Evolutionary conservation across 306 rosid species (phyloP).

Genomic region (Acacia confusa): DNA sequence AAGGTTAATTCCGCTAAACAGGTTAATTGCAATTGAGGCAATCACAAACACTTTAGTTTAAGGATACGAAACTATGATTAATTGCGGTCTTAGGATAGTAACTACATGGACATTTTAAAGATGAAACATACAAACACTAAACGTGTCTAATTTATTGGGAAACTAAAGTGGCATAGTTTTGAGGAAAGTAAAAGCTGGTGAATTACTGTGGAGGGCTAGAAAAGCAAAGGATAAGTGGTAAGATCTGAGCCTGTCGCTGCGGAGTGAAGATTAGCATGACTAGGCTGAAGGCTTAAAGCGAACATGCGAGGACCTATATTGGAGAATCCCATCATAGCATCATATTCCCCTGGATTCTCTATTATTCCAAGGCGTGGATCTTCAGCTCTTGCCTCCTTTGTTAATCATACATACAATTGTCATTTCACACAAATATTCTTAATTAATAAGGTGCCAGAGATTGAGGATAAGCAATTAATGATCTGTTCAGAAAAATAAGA

Average conservation of each 20-base stretch:
- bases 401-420: background rate
- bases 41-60: constrained; percentile 11
- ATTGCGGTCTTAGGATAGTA: background rate
- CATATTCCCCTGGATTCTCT: constrained; percentile 61
- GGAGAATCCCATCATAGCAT: constrained; percentile 57
- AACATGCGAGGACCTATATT: constrained; percentile 64
- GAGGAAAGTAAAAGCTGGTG: background rate
- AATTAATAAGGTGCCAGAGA: background rate
- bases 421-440: constrained; percentile 1
- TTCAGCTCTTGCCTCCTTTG: constrained; percentile 62
- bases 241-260: constrained; percentile 54
- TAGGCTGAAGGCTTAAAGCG: constrained; percentile 55
- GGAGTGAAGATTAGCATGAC: constrained; percentile 45
- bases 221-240: constrained; percentile 65
- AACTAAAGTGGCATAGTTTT: constrained; percentile 1
- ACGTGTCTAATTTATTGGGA: constrained; percentile 26
- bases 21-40: background rate
- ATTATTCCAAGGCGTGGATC: constrained; percentile 60
- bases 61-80: background rate
- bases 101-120: background rate
- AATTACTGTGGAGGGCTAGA: constrained; percentile 23
- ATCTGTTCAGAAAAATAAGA: background rate
- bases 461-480: background rate
- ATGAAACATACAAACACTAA: background rate
- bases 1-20: constrained; percentile 2